A percentile compares a stretch with the other conserved stretches of the same genome.
phyloP scores from a whole-genome alignment of 176 grass and related monocot species.

The Juncus effusus region DNA sequence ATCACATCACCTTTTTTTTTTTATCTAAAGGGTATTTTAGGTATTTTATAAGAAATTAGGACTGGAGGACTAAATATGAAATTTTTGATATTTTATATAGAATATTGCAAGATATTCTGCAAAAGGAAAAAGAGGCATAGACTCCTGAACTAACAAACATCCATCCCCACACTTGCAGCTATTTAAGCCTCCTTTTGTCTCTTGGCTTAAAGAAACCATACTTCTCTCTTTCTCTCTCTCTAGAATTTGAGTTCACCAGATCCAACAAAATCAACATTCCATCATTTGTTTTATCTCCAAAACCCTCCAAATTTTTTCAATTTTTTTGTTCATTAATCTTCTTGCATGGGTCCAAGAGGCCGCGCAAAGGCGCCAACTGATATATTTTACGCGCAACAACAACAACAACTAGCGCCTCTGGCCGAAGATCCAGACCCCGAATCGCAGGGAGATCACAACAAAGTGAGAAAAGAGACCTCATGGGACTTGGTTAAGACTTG shows the following conservation, averaged over 20 bases:
- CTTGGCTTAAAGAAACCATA: not conserved
- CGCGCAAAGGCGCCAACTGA: conserved; percentile 15
- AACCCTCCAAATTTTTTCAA: not conserved
- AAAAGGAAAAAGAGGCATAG: not conserved
- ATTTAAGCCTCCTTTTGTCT: conserved; percentile 33
- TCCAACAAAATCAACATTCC: conserved; percentile 29
- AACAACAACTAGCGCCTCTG: conserved; percentile 27
- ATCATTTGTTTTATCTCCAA: conserved; percentile 17
- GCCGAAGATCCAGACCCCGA: conserved; percentile 39
- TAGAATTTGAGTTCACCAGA: conserved; percentile 25
- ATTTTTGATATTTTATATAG: too few relatives aligned
- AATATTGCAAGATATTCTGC: too few relatives aligned
- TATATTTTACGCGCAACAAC: conserved; percentile 15
- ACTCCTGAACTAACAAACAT: conserved; percentile 13
- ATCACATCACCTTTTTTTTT: too few relatives aligned
- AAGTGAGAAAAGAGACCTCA: conserved; percentile 27
- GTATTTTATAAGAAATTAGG: too few relatives aligned
- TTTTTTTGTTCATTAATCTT: conserved; percentile 1
- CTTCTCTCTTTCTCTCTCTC: conserved; percentile 1
- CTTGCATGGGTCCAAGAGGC: conserved; percentile 29
- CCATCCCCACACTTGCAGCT: conserved; percentile 16
- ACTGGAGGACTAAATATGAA: too few relatives aligned
- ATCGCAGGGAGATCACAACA: conserved; percentile 19
- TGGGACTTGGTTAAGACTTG: conserved; percentile 35
- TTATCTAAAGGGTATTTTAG: too few relatives aligned